phyloP scores from a whole-genome alignment of 805 yeast genomes.

The Ogataea kodamae region DNA sequence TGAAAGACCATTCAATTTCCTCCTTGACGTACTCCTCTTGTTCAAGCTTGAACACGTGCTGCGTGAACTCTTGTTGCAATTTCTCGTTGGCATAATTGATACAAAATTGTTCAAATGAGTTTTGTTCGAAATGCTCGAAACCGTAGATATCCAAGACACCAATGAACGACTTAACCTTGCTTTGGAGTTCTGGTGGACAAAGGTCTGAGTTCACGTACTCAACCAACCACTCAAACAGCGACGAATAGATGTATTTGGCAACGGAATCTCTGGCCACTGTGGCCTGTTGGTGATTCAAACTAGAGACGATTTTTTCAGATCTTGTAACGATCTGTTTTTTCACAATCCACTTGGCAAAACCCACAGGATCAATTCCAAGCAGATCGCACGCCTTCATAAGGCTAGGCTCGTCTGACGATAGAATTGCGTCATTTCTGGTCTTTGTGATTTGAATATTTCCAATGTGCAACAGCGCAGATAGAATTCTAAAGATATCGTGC shows the following conservation, averaged over 20 bases:
- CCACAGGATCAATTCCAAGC: constrained; percentile 69
- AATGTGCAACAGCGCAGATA: constrained; percentile 86
- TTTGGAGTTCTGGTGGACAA: constrained; percentile 66
- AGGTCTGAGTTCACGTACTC: constrained; percentile 76
- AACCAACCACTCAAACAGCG: constrained; percentile 94
- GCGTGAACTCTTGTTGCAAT: constrained; percentile 94
- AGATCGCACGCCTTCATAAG: constrained; percentile 78
- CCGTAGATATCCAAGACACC: constrained; percentile 98
- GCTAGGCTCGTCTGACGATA: constrained; percentile 83
- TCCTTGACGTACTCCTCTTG: constrained; percentile 93
- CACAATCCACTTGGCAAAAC: constrained; percentile 85
- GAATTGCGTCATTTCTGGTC: constrained; percentile 76
- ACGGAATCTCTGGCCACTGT: constrained; percentile 94
- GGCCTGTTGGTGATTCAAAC: constrained; percentile 79
- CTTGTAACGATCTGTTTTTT: constrained; percentile 92
- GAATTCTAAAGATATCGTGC: constrained; percentile 64
- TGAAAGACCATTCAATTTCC: constrained; percentile 94
- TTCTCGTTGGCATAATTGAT: constrained; percentile 96
- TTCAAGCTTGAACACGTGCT: constrained; percentile 94
- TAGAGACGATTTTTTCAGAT: constrained; percentile 84
- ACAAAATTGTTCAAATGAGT: constrained; percentile 96
- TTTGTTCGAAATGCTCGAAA: constrained; percentile 90
- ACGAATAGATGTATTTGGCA: constrained; percentile 88
- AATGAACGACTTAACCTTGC: constrained; percentile 66
- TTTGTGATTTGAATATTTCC: constrained; percentile 90